Base-by-base conservation (phyloP, 2,329 filamentous ascomycete species). In the Arthrobotrys sinensis region DNA sequence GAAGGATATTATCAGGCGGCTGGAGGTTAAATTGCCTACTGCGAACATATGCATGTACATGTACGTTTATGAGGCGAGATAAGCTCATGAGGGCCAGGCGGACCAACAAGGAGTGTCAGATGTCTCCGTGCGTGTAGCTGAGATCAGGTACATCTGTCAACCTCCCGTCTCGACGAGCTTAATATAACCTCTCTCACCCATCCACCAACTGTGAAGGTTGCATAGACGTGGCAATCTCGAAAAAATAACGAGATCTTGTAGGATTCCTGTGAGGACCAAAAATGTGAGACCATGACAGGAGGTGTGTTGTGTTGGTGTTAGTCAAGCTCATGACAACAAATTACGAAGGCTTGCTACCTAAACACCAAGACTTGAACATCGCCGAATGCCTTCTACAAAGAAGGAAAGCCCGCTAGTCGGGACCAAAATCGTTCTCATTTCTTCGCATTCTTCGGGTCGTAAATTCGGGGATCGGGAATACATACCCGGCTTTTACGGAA, bases 261-360 rank as follows among this genome's bases (percentile, higher is more conserved):
- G 55, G 55, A 60, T 60, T 60, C 55, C 34, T 60, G 32, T 57
- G 36, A 43, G 12, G 21, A 14, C 7, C 4, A 19, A 32, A 7
- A 24, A 8, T 43, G 7, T 36, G 16, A 57, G 32, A 10, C 34
- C 14, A 10, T 40, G 55, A 28, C 36, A 60, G 55, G 55, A 43
- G 36, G 19, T 24, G 62, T 66, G 62, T 66, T 66, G 62, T 43
- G 45, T 66, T 66, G 62, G 62, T 60, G 55, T 60, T 60, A 60
- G 55, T 60, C 55, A 60, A 43, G 53, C 12, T 16, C 53, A 60
- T 60, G 53, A 60, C 53, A 60, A 60, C 55, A 60, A 60, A 60
- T 60, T 60, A 60, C 55, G 34, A 57, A 16, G 36, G 28, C 34
- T 28, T 38, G 55, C 16, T 60, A 60, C 55, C 55, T 60, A 60